Conservation (phyloP, 2,329 filamentous ascomycete species). For the Trichoderma pleuroti region DNA sequence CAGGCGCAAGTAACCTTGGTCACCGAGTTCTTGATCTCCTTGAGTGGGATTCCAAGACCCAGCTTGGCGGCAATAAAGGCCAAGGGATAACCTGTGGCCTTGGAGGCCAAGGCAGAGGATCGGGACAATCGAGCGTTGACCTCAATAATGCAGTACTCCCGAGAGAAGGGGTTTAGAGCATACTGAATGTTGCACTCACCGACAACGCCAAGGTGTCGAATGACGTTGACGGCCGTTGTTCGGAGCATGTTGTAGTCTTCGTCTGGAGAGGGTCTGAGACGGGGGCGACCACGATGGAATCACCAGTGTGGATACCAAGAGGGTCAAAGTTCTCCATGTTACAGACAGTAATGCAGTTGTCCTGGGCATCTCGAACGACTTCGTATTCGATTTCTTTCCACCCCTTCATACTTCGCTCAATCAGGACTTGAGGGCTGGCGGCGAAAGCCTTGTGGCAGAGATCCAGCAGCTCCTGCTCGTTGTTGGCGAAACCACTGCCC, state of each 20-base stretch:
- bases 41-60: constrained; percentile 88
- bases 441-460: constrained; percentile 95
- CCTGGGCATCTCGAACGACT: constrained; percentile 88
- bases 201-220: constrained; percentile 93
- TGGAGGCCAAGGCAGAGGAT: constrained; percentile 92
- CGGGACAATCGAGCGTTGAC: constrained; percentile 95
- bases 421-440: constrained; percentile 90
- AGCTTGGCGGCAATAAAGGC: constrained; percentile 97
- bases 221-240: constrained; percentile 94
- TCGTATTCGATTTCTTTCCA: constrained; percentile 99
- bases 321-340: constrained; percentile 99
- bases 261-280: constrained; percentile 94
- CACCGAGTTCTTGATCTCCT: constrained; percentile 94
- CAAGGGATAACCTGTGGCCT: constrained; percentile 93
- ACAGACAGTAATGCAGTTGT: constrained; percentile 99
- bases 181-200: constrained; percentile 99
- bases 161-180: constrained; percentile 89
- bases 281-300: constrained; percentile 96
- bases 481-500: constrained; percentile 90
- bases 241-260: constrained; percentile 99
- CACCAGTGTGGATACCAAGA: constrained; percentile 94
- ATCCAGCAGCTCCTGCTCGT: constrained; percentile 75
- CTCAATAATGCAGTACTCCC: constrained; percentile 98
- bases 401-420: constrained; percentile 98
- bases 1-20: constrained; percentile 95